These are phyloP conservation scores for Salmacisia buchloeana DNA, from an alignment of 1,284 basidiomycete species.

Conservation along the genomic window DNA sequence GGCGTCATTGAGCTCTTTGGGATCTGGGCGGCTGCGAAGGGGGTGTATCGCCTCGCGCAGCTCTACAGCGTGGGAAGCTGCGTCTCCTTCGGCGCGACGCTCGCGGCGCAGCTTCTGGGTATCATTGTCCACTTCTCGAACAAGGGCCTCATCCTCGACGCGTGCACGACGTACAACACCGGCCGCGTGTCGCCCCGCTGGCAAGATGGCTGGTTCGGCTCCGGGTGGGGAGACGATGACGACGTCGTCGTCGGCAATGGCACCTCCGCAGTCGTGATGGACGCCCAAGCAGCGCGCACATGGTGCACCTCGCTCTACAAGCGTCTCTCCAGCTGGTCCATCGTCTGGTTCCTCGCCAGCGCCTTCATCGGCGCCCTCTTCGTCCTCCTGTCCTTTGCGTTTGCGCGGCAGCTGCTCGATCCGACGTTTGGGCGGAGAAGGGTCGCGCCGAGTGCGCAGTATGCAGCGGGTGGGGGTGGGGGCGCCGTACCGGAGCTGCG, in stretches of 20 bases:
- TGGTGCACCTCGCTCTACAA: slow-evolving; percentile 31
- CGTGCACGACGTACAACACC: slow-evolving; percentile 29
- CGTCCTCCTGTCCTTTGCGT: slow-evolving; percentile 36
- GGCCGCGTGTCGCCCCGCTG: slow-evolving; percentile 14
- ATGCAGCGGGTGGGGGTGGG: neutral
- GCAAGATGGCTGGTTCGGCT: slow-evolving; percentile 18
- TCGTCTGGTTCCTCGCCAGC: slow-evolving; percentile 35
- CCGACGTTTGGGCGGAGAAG: slow-evolving; percentile 22
- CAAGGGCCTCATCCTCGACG: slow-evolving; percentile 29
- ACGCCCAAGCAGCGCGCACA: slow-evolving; percentile 17
- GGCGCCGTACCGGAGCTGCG: neutral
- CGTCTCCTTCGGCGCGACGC: slow-evolving; percentile 22
- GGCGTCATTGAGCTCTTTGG: slow-evolving; percentile 32
- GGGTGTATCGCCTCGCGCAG: slow-evolving; percentile 2
- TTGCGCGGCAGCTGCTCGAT: slow-evolving; percentile 31
- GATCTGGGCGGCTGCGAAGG: slow-evolving; percentile 24
- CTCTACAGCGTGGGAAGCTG: slow-evolving; percentile 16
- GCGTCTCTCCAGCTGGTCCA: slow-evolving; percentile 26
- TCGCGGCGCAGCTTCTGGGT: slow-evolving; percentile 30
- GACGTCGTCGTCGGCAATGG: slow-evolving; percentile 16
- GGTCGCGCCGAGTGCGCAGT: neutral
- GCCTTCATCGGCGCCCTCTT: slow-evolving; percentile 30
- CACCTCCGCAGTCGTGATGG: neutral
- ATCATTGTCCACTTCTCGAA: slow-evolving; percentile 28
- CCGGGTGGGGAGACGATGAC: neutral